Base-by-base conservation (phyloP, 805 yeast species). In the Candida anglica region DNA sequence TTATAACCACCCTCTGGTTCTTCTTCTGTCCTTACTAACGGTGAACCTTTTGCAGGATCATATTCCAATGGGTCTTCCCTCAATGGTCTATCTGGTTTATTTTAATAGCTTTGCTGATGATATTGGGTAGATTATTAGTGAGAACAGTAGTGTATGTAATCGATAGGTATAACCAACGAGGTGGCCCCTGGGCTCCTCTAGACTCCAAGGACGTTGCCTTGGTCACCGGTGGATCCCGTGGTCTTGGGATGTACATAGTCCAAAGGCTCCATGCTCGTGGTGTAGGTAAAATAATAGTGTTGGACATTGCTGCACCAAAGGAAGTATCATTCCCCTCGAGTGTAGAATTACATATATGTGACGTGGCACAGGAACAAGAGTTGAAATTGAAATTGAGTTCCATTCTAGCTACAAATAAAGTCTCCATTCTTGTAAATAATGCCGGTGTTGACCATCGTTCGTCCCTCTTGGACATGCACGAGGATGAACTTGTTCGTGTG, bases 221-320 rank as follows among this genome's bases (percentile, higher is more conserved):
- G 17, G 52, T 73, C 5, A 73, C 79, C 0, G 81, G 81, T 0
- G 80, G 79, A 0, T 55, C 71, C 11, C 43, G 50, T 20, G 80
- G 81, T 0, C 50, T 75, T n/a, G 81, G 81, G 0, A 41, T 46
- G 2, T 69, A 62, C 30, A 45, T 72, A 4, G 68, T 61, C 3
- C 42, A 44, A 21, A 30, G 16, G 14, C 41, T 72, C 3, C 19
- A 52, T 19, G 16, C 26, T 8, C 19, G 27, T 15, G 43, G 43
- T n/a, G 28, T 38, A 3, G 48, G 39, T 13, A 47, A 39, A 15
- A 53, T 70, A 10, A 42, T 48, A 27, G 48, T 64, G 1, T 30
- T 69, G 11, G 75, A 70, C 38, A 17, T 55, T 7, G 38, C 37
- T 6, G 34, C 36, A 11, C 52, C 58, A 1, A 38, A 37, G 3